A percentile compares a stretch with the other conserved stretches of the same genome.
These are phyloP conservation scores for Aspergillus alliaceus DNA, from an alignment of 2,329 filamentous ascomycete species.

Conservation along the genomic window DNA sequence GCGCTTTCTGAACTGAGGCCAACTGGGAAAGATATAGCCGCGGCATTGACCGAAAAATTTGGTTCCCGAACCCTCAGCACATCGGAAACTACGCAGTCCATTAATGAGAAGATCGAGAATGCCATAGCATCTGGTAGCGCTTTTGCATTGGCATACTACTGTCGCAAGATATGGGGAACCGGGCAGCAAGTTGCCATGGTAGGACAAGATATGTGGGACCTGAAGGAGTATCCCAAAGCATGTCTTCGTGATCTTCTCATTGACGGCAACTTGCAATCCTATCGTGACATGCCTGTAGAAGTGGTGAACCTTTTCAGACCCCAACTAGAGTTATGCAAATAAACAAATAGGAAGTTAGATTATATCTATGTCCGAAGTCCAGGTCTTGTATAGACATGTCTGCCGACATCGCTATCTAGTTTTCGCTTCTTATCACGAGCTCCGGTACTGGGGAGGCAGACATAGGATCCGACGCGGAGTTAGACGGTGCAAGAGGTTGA, in stretches of 20 bases:
- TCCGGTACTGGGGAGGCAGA: too few relatives aligned
- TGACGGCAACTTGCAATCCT: background rate
- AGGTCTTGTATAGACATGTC: too few relatives aligned
- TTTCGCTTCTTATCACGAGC: too few relatives aligned
- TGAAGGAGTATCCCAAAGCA: constrained; percentile 9
- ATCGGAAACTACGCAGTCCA: background rate
- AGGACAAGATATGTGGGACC: constrained; percentile 16
- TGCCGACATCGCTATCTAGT: too few relatives aligned
- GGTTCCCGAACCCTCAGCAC: background rate
- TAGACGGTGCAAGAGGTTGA: too few relatives aligned
- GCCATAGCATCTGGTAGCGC: background rate
- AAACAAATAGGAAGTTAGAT: too few relatives aligned
- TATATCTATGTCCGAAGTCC: too few relatives aligned
- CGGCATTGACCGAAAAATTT: constrained; percentile 6
- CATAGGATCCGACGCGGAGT: too few relatives aligned
- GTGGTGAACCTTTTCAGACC: too few relatives aligned
- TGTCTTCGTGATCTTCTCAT: background rate
- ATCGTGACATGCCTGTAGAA: too few relatives aligned
- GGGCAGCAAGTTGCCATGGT: constrained; percentile 8
- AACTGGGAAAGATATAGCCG: constrained; percentile 15
- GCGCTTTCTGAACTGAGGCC: constrained; percentile 11
- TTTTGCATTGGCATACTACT: constrained; percentile 11
- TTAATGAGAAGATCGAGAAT: constrained; percentile 6
- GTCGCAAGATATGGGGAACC: constrained; percentile 19
- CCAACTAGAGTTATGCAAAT: too few relatives aligned